Base-by-base conservation (phyloP, 371 early-diverging fungal species). In the Mortierella sp. region DNA sequence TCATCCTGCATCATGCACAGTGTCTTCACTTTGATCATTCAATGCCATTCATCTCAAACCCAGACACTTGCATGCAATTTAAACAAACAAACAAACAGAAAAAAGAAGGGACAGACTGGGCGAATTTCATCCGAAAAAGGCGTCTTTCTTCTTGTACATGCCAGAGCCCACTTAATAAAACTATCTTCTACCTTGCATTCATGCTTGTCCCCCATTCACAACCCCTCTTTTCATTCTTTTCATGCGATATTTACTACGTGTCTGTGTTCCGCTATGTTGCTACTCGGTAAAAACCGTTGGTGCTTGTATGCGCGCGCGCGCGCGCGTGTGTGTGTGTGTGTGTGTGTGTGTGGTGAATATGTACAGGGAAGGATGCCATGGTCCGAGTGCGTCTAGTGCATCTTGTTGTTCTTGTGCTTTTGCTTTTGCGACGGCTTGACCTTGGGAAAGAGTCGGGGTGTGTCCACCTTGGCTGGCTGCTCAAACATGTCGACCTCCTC, bases 401-500 rank as follows among this genome's bases (percentile, higher is more conserved):
- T 61, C 61, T 14, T 61, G 61, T 47, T 66, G 43, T 34, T 66
- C 43, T 14, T 45, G 34, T 37, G 29, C 34, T 31, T 64, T 64
- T 14, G 40, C 26, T 16, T 19, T 64, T 66, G 47, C 47, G 47
- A 64, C 26, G 43, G 43, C 34, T 9, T 10, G 16, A 22, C 37
- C 34, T 61, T 16, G 61, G 19, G n/a, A n/a, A n/a, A n/a, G n/a
- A n/a, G n/a, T n/a, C n/a, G n/a, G n/a, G n/a, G n/a, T n/a, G 47
- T 22, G 47, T n/a, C n/a, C 22, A n/a, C 40, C 26, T 14, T 64
- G 65, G 41, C 65, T 7, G 39, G 65, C 61, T 61, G 61, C 19
- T 16, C 61, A 19, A 7, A 22, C 31, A 77, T 71, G 10, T 74
- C 78, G 13, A 78, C 65, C 4, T 37, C 26, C 67, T 83, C 83